Evolutionary conservation across 2,329 filamentous ascomycete genomes (phyloP), one percentile per base, ranked within the genome.

Genomic region (Monilinia aucupariae): DNA sequence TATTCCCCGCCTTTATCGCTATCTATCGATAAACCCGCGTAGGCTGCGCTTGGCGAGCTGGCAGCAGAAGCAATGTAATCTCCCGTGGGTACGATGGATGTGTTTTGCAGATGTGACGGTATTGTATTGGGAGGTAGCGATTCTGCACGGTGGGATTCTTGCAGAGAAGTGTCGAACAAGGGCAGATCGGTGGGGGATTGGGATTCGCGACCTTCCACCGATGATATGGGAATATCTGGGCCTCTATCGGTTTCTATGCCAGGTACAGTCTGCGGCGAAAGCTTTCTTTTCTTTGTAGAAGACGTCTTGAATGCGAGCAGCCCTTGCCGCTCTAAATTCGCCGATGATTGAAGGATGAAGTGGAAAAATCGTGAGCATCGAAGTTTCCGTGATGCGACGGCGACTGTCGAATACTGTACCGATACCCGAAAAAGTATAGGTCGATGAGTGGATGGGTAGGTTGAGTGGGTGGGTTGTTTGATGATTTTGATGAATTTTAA

Each of bases 201-300:
- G 54, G 76, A 76, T 70, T 78, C 77, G 75, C 79, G 55, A 63
- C 66, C 67, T 66, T 74, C 71, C 47, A 73, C 69, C 3, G 73
- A 74, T 51, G 65, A 67, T 55, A 72, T 62, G 48, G 72, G 70
- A 45, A 68, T 70, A 59, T 74, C 73, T 45, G 69, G 68, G 52
- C 68, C 68, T 64, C 61, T 68, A 61, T 68, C 65, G 34, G 66
- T 59, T 51, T 66, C 58, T 52, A 69, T 68, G 61, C 45, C 65
- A 64, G 64, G 63, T 59, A 62, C 64, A 59, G 67, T 67, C 63
- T 69, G 67, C 59, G 71, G 69, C 66, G 82, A 85, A 71, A 87
- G 82, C 82, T 84, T 87, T 81, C 85, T 82, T 85, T 87, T 88
- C 84, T 87, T 88, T 82, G 78, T 81, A 79, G 84, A 87, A 85